Conservation (phyloP, 257 asterid species). For the Solanum bukasovii region DNA sequence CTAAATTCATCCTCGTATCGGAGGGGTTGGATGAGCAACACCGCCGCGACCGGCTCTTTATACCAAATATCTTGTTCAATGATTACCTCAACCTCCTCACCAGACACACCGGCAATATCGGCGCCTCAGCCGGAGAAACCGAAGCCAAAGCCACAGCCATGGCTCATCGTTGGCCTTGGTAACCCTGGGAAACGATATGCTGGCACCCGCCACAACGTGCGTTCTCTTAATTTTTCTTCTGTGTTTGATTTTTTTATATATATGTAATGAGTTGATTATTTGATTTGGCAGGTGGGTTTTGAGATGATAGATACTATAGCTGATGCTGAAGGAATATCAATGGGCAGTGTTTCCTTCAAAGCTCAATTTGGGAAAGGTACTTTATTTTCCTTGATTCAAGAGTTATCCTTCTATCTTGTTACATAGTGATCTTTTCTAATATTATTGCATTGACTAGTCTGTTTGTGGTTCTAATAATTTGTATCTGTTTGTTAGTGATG, state of each 20-base stretch:
- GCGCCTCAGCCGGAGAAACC: constrained; percentile 9
- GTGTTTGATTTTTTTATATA: not conserved
- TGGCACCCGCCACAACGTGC: constrained; percentile 83
- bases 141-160: constrained; percentile 45
- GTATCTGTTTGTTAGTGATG: not conserved
- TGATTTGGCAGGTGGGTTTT: constrained; percentile 63
- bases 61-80: constrained; percentile 28
- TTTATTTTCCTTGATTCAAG: not conserved
- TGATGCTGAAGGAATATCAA: constrained; percentile 76
- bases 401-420: not conserved
- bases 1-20: constrained; percentile 4
- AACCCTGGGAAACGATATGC: constrained; percentile 84
- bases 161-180: constrained; percentile 98
- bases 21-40: not conserved
- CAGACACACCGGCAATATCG: constrained; percentile 6
- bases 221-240: not conserved
- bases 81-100: constrained; percentile 6
- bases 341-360: constrained; percentile 63
- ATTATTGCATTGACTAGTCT: not conserved
- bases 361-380: constrained; percentile 83
- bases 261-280: not conserved
- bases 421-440: not conserved
- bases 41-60: not conserved
- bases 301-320: constrained; percentile 84
- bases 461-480: not conserved